These are phyloP conservation scores for Rhodocollybia butyracea DNA, from an alignment of 768 basidiomycete genomes.

Conservation along the genomic window DNA sequence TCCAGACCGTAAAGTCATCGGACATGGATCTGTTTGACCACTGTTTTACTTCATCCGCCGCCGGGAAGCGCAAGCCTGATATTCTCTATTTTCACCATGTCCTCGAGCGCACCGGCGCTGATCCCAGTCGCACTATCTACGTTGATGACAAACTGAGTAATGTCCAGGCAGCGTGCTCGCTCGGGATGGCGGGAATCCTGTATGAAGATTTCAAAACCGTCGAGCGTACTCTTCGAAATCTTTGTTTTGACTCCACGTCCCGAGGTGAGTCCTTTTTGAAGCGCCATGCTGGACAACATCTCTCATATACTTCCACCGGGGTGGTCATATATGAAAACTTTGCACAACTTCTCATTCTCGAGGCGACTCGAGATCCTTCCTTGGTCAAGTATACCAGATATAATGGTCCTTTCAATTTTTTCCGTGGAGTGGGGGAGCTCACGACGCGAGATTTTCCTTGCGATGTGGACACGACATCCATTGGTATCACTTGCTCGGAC, in stretches of 20 bases:
- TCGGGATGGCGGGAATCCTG: slow-evolving; percentile 54
- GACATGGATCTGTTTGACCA: slow-evolving; percentile 48
- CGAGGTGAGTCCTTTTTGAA: slow-evolving; percentile 41
- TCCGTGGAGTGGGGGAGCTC: slow-evolving; percentile 38
- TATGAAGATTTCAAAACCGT: slow-evolving; percentile 41
- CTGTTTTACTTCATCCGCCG: slow-evolving; percentile 49
- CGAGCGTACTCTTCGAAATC: slow-evolving; percentile 42
- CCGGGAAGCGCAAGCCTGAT: slow-evolving; percentile 54
- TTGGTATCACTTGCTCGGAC: slow-evolving; percentile 39
- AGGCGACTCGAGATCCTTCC: slow-evolving; percentile 39
- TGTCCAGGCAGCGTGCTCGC: slow-evolving; percentile 51
- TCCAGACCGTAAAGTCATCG: slow-evolving; percentile 36
- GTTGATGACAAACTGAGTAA: slow-evolving; percentile 62
- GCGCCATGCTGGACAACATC: slow-evolving; percentile 34
- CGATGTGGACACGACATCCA: slow-evolving; percentile 58
- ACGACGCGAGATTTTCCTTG: slow-evolving; percentile 49
- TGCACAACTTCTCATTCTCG: slow-evolving; percentile 55
- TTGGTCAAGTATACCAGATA: slow-evolving; percentile 41
- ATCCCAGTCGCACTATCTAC: slow-evolving; percentile 47
- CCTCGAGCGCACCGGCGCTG: slow-evolving; percentile 37
- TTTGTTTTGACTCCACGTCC: slow-evolving; percentile 42
- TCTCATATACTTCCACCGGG: slow-evolving; percentile 43
- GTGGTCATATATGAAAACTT: slow-evolving; percentile 49
- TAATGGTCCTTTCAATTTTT: slow-evolving; percentile 52
- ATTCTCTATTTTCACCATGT: slow-evolving; percentile 52